Percentiles rank a stretch among this genome's conserved stretches.
These are phyloP conservation scores for Phylloporus arenicola DNA, from an alignment of 768 basidiomycete genomes.

Conservation along the genomic window DNA sequence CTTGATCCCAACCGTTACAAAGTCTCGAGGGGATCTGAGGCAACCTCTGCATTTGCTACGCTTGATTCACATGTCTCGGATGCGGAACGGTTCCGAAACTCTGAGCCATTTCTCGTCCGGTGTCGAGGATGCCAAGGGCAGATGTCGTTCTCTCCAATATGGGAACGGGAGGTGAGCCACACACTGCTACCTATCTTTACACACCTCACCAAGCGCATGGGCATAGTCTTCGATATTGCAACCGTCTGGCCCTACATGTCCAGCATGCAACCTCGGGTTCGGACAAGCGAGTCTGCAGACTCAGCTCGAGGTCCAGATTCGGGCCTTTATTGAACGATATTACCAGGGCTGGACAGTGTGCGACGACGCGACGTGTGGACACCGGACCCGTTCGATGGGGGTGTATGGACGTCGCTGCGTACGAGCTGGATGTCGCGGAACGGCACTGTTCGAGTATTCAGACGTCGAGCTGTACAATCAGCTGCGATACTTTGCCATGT, in stretches of 20 bases:
- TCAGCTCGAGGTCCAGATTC: constrained; percentile 86
- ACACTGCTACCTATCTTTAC: background rate
- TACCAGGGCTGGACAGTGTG: constrained; percentile 90
- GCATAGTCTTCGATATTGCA: constrained; percentile 62
- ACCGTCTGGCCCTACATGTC: constrained; percentile 64
- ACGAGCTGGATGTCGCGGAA: constrained; percentile 26
- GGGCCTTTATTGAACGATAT: constrained; percentile 68
- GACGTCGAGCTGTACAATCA: constrained; percentile 87
- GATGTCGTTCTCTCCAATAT: constrained; percentile 52
- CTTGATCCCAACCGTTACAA: constrained; percentile 57
- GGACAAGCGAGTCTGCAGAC: constrained; percentile 60
- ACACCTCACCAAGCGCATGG: background rate
- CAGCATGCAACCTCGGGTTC: constrained; percentile 53
- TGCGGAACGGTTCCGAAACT: constrained; percentile 77
- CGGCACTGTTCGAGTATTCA: constrained; percentile 53
- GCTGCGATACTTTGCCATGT: constrained; percentile 70
- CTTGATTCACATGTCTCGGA: constrained; percentile 91
- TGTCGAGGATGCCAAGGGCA: constrained; percentile 71
- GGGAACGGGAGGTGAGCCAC: constrained; percentile 50
- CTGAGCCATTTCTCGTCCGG: constrained; percentile 62
- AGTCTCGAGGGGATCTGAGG: constrained; percentile 42
- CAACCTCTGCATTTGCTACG: constrained; percentile 58
- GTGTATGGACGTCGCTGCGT: constrained; percentile 86
- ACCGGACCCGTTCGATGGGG: constrained; percentile 88
- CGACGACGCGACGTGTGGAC: constrained; percentile 77